A percentile compares a stretch with the other conserved stretches of the same genome.
Conservation (phyloP, 192 early-diverging fungal species). For the Coemansia sp. region DNA sequence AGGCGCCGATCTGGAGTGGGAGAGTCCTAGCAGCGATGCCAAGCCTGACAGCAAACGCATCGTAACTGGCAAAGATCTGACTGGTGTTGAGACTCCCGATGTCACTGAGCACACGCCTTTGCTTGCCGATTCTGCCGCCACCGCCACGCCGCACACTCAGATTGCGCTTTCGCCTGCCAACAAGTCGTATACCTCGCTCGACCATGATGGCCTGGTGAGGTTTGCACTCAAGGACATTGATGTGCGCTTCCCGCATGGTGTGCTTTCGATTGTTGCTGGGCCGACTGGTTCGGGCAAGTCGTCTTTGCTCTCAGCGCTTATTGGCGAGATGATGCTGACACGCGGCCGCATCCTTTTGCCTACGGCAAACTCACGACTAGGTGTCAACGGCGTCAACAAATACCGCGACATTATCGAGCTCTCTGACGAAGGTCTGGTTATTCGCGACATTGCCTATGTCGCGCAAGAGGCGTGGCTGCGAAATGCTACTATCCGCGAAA, state of each 20-base stretch:
- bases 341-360: slow-evolving; percentile 23
- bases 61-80: not conserved
- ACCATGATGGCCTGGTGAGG: not conserved
- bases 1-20: slow-evolving; percentile 15
- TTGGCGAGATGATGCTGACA: slow-evolving; percentile 68
- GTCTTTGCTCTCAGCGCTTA: slow-evolving; percentile 67
- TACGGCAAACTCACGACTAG: not conserved
- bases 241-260: slow-evolving; percentile 63
- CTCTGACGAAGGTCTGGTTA: slow-evolving; percentile 24
- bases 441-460: slow-evolving; percentile 74
- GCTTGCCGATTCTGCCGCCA: not conserved
- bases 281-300: slow-evolving; percentile 87
- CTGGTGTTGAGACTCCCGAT: not conserved
- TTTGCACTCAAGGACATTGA: slow-evolving; percentile 65
- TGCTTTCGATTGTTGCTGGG: slow-evolving; percentile 73
- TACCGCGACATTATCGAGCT: slow-evolving; percentile 17
- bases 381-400: not conserved
- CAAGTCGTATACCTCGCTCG: not conserved
- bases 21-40: not conserved
- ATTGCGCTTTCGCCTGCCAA: not conserved
- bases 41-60: not conserved
- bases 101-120: slow-evolving; percentile 7
- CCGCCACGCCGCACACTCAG: not conserved
- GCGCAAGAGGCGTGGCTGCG: slow-evolving; percentile 74
- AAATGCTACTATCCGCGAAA: slow-evolving; percentile 68